Percentiles rank a stretch among this genome's conserved stretches.
phyloP scores from a whole-genome alignment of 2,329 filamentous ascomycete genomes.

The Curvularia eragrostidis region DNA sequence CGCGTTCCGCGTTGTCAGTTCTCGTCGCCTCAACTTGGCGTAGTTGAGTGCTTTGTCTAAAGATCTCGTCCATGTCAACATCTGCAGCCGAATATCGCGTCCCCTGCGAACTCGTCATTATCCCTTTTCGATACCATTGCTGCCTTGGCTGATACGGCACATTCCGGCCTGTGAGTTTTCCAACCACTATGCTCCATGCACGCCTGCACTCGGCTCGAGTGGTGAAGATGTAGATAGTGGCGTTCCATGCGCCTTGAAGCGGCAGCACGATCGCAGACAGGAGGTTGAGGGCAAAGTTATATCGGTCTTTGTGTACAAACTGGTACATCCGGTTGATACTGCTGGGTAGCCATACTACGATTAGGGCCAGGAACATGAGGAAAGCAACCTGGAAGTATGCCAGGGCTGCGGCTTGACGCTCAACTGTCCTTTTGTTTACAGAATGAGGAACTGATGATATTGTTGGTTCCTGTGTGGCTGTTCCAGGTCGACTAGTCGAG shows the following conservation, averaged over 20 bases:
- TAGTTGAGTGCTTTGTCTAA: constrained; percentile 13
- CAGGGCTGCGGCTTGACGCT: constrained; percentile 64
- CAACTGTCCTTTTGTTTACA: constrained; percentile 6
- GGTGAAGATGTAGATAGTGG: constrained; percentile 70
- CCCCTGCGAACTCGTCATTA: constrained; percentile 12
- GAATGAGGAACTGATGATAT: constrained; percentile 3
- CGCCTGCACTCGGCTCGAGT: constrained; percentile 39
- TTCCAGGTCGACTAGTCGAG: constrained; percentile 8
- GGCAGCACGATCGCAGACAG: constrained; percentile 77
- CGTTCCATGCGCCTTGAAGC: constrained; percentile 85
- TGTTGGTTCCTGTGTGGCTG: neutral
- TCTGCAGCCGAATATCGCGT: constrained; percentile 16
- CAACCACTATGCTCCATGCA: constrained; percentile 19
- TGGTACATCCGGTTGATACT: constrained; percentile 74
- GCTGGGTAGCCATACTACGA: constrained; percentile 77
- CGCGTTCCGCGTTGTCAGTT: neutral
- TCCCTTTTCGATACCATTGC: constrained; percentile 11
- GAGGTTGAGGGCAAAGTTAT: constrained; percentile 67
- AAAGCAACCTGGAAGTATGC: constrained; percentile 73
- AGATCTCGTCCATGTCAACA: constrained; percentile 14
- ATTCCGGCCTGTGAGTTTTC: constrained; percentile 16
- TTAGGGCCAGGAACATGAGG: constrained; percentile 73
- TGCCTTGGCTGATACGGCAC: constrained; percentile 1
- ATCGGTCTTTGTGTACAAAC: constrained; percentile 60
- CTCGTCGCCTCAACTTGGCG: constrained; percentile 4